phyloP scores from a whole-genome alignment of 306 rosid species.

The Urtica urens region DNA sequence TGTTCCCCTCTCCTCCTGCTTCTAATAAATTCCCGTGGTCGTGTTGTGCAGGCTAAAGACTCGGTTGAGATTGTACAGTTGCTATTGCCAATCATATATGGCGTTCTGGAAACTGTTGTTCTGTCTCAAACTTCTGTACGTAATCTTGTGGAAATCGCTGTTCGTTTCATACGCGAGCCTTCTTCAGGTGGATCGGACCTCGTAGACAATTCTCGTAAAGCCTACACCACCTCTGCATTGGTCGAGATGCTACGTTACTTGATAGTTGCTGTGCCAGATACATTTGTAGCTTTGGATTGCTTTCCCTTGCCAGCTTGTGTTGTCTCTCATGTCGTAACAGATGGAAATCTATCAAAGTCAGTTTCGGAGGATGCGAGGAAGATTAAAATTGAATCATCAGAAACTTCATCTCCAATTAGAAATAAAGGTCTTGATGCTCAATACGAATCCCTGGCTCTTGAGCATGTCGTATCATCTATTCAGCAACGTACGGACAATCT shows the following conservation, averaged over 20 bases:
- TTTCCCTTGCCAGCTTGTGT: constrained; percentile 77
- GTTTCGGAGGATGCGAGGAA: constrained; percentile 45
- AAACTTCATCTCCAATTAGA: constrained; percentile 32
- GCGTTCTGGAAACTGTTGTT: constrained; percentile 68
- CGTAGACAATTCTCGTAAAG: constrained; percentile 81
- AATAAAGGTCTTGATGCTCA: constrained; percentile 61
- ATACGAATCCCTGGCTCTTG: constrained; percentile 63
- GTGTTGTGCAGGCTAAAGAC: constrained; percentile 59
- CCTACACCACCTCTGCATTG: constrained; percentile 62
- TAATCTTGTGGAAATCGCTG: constrained; percentile 61
- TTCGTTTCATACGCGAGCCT: constrained; percentile 66
- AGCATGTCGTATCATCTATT: constrained; percentile 54
- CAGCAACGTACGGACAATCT: constrained; percentile 58
- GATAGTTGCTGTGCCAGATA: constrained; percentile 68
- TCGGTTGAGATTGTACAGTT: constrained; percentile 72
- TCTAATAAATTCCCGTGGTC: constrained; percentile 11
- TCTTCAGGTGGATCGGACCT: constrained; percentile 95
- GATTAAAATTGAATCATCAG: constrained; percentile 42
- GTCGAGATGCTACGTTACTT: constrained; percentile 87
- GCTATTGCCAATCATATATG: constrained; percentile 80
- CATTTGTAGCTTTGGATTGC: constrained; percentile 91
- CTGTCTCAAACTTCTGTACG: constrained; percentile 84
- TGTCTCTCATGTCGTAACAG: constrained; percentile 48
- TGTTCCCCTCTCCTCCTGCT: constrained; percentile 10
- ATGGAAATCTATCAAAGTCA: constrained; percentile 56